Percentiles rank a stretch among this genome's conserved stretches.
phyloP scores from a whole-genome alignment of 2,329 filamentous ascomycete species.

The Cytospora schulzeri region DNA sequence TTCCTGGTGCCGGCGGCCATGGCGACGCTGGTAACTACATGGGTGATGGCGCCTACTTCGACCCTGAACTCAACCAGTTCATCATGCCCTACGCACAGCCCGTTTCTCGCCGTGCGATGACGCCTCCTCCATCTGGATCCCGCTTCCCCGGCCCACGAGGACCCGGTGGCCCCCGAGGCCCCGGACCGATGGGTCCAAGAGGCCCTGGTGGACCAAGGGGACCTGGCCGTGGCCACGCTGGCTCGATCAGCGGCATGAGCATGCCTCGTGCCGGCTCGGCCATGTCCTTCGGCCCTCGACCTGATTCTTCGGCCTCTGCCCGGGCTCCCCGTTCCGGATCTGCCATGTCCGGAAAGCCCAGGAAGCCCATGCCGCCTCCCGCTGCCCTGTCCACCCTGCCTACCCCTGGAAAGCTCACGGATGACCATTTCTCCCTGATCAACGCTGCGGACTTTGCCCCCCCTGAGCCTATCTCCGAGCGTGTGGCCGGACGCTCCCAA shows the following conservation, averaged over 20 bases:
- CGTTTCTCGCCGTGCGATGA: slow-evolving; percentile 89
- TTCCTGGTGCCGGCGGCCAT: background rate
- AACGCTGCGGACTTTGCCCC: slow-evolving; percentile 84
- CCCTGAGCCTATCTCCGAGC: slow-evolving; percentile 66
- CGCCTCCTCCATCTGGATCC: slow-evolving; percentile 72
- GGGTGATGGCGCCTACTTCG: slow-evolving; percentile 68
- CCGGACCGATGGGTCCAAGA: slow-evolving; percentile 21
- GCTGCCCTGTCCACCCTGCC: slow-evolving; percentile 74
- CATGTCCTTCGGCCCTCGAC: slow-evolving; percentile 38
- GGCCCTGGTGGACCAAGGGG: slow-evolving; percentile 28
- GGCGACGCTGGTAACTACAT: slow-evolving; percentile 62
- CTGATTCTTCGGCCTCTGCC: slow-evolving; percentile 38
- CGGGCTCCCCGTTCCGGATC: slow-evolving; percentile 53
- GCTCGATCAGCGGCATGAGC: slow-evolving; percentile 53
- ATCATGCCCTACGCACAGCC: slow-evolving; percentile 84
- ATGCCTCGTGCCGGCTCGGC: slow-evolving; percentile 54
- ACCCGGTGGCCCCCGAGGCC: slow-evolving; percentile 33
- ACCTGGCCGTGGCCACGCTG: slow-evolving; percentile 44
- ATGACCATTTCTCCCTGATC: slow-evolving; percentile 73
- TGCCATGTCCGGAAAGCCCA: slow-evolving; percentile 45
- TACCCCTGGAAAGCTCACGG: slow-evolving; percentile 80
- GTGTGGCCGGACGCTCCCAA: slow-evolving; percentile 68
- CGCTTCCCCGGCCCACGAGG: slow-evolving; percentile 45
- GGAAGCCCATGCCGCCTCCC: slow-evolving; percentile 68
- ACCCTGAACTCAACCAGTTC: slow-evolving; percentile 69